Percentiles rank a stretch among this genome's conserved stretches.
phyloP scores from a whole-genome alignment of 495 filamentous ascomycete genomes.

The Neurospora sp. region DNA sequence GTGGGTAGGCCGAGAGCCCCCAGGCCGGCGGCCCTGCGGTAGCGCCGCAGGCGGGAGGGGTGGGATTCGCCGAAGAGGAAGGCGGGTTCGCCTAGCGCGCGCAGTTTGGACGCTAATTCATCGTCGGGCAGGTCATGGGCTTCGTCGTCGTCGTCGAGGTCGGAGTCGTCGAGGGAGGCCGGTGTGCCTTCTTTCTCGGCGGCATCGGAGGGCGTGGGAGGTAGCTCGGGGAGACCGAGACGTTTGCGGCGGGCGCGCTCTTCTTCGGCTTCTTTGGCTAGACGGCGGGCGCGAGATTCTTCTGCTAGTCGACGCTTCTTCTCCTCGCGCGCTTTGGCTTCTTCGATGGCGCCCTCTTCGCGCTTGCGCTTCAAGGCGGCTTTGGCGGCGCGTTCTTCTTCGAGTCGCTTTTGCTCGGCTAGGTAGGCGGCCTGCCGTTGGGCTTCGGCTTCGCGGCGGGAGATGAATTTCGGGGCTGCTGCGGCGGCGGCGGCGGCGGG shows the following conservation, averaged over 20 bases:
- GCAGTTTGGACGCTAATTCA: constrained; percentile 55
- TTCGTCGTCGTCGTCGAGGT: constrained; percentile 33
- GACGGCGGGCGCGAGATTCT: constrained; percentile 56
- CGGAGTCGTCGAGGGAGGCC: constrained; percentile 25
- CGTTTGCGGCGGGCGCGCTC: constrained; percentile 38
- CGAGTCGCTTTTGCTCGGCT: constrained; percentile 62
- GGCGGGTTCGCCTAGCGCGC: constrained; percentile 62
- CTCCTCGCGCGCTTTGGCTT: constrained; percentile 58
- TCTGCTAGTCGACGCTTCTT: constrained; percentile 74
- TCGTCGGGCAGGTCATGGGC: constrained; percentile 48
- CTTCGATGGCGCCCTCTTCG: constrained; percentile 76
- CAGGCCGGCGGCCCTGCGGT: constrained; percentile 31
- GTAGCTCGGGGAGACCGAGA: constrained; percentile 61
- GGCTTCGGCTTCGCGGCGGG: constrained; percentile 78
- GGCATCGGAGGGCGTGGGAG: constrained; percentile 21
- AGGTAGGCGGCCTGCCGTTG: constrained; percentile 72
- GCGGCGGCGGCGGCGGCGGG: not conserved
- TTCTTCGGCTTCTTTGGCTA: constrained; percentile 56
- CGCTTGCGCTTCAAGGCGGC: constrained; percentile 69
- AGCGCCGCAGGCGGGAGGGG: constrained; percentile 54
- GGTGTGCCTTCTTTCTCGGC: constrained; percentile 4
- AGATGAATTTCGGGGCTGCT: constrained; percentile 65
- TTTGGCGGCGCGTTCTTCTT: constrained; percentile 55
- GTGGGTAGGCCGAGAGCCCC: constrained; percentile 41
- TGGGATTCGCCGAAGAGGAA: constrained; percentile 80